Evolutionary conservation across 768 basidiomycete species (phyloP).

Genomic region (Tephrocybe rancida): DNA sequence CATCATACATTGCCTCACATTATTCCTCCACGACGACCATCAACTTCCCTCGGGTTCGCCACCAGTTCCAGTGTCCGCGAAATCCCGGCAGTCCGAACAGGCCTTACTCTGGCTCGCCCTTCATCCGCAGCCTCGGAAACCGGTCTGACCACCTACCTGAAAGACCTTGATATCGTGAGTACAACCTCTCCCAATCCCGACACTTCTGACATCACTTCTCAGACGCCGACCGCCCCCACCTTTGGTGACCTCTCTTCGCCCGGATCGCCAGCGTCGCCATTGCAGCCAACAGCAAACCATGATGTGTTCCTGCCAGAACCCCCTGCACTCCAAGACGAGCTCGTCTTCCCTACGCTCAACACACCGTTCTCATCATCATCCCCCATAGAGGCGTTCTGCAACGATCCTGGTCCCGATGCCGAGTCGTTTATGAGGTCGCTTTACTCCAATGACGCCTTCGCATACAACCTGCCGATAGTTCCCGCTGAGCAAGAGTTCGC

Average conservation of each 20-base stretch:
- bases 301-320: slow-evolving; percentile 1
- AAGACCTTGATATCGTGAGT: slow-evolving; percentile 31
- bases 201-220: slow-evolving; percentile 1
- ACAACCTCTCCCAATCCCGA: background rate
- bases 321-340: slow-evolving; percentile 4
- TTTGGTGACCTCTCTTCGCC: slow-evolving; percentile 16
- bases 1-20: slow-evolving; percentile 23
- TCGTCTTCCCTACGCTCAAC: slow-evolving; percentile 12
- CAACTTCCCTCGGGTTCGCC: slow-evolving; percentile 32
- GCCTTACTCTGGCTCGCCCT: slow-evolving; percentile 19
- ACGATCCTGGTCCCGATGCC: background rate
- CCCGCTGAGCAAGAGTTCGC: slow-evolving; percentile 9
- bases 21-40: slow-evolving; percentile 30
- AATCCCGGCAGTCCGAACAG: slow-evolving; percentile 11
- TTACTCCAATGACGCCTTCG: slow-evolving; percentile 11
- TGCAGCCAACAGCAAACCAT: background rate
- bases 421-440: slow-evolving; percentile 14
- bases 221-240: slow-evolving; percentile 28
- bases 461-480: slow-evolving; percentile 2
- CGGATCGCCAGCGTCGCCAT: background rate
- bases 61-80: slow-evolving; percentile 4
- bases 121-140: slow-evolving; percentile 24
- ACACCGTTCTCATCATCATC: background rate
- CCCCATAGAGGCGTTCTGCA: background rate
- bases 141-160: slow-evolving; percentile 21